These are phyloP conservation scores for Fusarium solani-melongenae DNA, from an alignment of 2,329 filamentous ascomycete species.

Conservation along the genomic window DNA sequence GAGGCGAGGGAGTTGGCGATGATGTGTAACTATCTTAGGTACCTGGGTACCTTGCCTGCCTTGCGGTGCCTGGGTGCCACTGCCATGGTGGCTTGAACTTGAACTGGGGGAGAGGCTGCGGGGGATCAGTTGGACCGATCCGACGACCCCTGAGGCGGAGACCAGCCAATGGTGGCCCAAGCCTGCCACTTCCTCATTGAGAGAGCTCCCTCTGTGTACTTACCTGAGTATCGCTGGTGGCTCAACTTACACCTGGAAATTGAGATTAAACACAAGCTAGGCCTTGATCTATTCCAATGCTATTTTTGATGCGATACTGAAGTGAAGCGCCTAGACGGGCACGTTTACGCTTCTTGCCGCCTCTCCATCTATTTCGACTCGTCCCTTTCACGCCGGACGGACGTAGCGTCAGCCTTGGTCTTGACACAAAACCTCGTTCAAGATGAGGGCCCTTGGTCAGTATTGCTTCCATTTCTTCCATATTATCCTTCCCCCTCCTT, in stretches of 20 bases:
- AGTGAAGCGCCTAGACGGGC: background rate
- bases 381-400: background rate
- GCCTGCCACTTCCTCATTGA: background rate
- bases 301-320: background rate
- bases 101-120: slow-evolving; percentile 18
- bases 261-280: background rate
- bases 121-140: slow-evolving; percentile 49
- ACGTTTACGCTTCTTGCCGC: background rate
- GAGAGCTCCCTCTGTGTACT: background rate
- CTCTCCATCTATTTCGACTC: background rate
- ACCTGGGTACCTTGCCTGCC: background rate
- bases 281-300: background rate
- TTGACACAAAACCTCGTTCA: slow-evolving; percentile 1
- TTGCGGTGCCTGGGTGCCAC: background rate
- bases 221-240: background rate
- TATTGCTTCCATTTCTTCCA: background rate
- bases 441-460: slow-evolving; percentile 38
- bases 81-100: slow-evolving; percentile 26
- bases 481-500: background rate
- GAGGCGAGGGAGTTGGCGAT: slow-evolving; percentile 20
- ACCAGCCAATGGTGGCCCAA: background rate
- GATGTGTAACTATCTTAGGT: slow-evolving; percentile 37
- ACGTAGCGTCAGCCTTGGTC: background rate
- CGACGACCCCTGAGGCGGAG: slow-evolving; percentile 31
- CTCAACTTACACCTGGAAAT: background rate